Conservation (phyloP, 2,329 filamentous ascomycete genomes). For the Fusarium equiseti region DNA sequence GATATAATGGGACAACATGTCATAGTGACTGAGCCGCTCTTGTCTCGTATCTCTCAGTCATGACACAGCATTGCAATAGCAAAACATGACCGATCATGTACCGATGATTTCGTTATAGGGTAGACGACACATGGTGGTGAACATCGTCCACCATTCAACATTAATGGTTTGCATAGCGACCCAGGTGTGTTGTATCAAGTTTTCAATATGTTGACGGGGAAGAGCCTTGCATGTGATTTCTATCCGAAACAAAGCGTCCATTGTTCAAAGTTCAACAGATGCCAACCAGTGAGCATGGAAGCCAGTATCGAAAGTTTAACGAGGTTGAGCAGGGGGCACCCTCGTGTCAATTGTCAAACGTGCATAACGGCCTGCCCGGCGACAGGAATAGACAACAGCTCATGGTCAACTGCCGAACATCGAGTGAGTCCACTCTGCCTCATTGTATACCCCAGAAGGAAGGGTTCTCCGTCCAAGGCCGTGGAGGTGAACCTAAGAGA, state of each 20-base stretch:
- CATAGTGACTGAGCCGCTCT: conserved; percentile 13
- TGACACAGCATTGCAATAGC: conserved; percentile 13
- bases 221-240: not conserved
- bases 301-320: not conserved
- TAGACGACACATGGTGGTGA: not conserved
- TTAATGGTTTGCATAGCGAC: not conserved
- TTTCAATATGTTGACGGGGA: not conserved
- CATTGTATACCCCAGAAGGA: conserved; percentile 12
- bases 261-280: not conserved
- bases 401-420: conserved; percentile 4
- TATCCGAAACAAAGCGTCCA: not conserved
- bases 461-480: not conserved
- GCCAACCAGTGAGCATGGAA: not conserved
- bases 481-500: not conserved
- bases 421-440: conserved; percentile 6
- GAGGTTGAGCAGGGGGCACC: conserved; percentile 12
- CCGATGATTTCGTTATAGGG: conserved; percentile 17
- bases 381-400: not conserved
- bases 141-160: not conserved
- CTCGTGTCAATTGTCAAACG: conserved; percentile 14
- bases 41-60: not conserved
- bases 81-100: not conserved
- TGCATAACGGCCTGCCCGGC: not conserved
- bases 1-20: conserved; percentile 29
- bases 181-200: not conserved